Evolutionary conservation across 805 yeast genomes (phyloP).

Genomic region (Candida broadrunensis): DNA sequence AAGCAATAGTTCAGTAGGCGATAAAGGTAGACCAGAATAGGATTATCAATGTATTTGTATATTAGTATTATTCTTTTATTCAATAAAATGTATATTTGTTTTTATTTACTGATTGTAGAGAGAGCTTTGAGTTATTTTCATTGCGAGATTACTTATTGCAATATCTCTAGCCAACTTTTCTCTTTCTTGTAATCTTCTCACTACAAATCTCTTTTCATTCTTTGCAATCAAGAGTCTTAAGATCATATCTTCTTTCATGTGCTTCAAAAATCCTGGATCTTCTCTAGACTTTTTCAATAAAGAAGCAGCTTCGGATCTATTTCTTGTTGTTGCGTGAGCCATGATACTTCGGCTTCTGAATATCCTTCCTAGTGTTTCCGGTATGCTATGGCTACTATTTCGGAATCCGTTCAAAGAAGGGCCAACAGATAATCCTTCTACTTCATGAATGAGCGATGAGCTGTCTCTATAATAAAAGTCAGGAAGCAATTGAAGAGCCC

Average conservation of each 20-base stretch:
- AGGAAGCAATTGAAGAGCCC: constrained; percentile 60
- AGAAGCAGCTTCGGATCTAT: constrained; percentile 45
- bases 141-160: constrained; percentile 16
- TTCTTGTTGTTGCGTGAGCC: constrained; percentile 66
- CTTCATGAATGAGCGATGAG: constrained; percentile 50
- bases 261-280: constrained; percentile 40
- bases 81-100: neutral
- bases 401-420: neutral
- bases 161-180: constrained; percentile 55
- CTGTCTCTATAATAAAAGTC: constrained; percentile 57
- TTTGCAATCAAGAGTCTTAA: constrained; percentile 68
- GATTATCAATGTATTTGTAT: neutral
- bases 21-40: neutral
- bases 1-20: neutral
- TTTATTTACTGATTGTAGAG: too few species aligned
- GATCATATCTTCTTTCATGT: constrained; percentile 61
- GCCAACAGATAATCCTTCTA: constrained; percentile 55
- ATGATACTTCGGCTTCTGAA: constrained; percentile 64
- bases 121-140: neutral
- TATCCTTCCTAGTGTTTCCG: constrained; percentile 41
- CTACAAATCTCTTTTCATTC: constrained; percentile 59
- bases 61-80: neutral
- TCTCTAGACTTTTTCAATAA: constrained; percentile 42
- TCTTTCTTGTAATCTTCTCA: constrained; percentile 57
- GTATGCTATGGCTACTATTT: neutral